A percentile compares a stretch with the other conserved stretches of the same genome.
phyloP scores from a whole-genome alignment of 164 flowering plant species.

The Kalanchoe fedtschenkoi region DNA sequence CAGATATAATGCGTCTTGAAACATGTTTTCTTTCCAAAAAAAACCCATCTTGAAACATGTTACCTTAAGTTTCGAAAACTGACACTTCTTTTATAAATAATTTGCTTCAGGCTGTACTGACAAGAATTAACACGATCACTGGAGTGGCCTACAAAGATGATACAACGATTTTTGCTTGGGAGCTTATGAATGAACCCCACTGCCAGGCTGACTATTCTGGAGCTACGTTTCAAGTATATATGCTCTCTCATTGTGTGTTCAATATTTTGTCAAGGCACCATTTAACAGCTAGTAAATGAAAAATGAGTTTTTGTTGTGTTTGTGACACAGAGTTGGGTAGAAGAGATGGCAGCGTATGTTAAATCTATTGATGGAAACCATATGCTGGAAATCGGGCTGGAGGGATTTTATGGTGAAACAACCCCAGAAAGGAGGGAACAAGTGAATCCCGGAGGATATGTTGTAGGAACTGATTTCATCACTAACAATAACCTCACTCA shows the following conservation, averaged over 20 bases:
- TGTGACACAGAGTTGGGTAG: constrained; percentile 22
- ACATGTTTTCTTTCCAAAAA: neutral
- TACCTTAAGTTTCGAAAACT: neutral
- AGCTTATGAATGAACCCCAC: constrained; percentile 84
- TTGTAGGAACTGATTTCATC: constrained; percentile 28
- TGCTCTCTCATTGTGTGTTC: neutral
- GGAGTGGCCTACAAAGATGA: constrained; percentile 74
- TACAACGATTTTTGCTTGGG: constrained; percentile 84
- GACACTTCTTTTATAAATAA: neutral
- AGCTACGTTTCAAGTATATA: constrained; percentile 44
- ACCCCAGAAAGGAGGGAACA: constrained; percentile 14
- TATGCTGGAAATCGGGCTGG: constrained; percentile 42
- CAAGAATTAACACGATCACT: constrained; percentile 49
- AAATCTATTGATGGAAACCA: constrained; percentile 42
- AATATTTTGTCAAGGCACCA: too few relatives aligned
- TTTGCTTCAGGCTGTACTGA: constrained; percentile 41
- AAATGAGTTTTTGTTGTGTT: neutral
- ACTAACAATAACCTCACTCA: constrained; percentile 26
- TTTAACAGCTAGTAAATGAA: neutral
- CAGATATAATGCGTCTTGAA: neutral
- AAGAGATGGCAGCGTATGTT: constrained; percentile 34
- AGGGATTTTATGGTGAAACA: constrained; percentile 45
- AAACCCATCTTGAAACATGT: neutral
- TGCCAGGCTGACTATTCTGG: constrained; percentile 56
- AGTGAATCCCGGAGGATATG: constrained; percentile 15